phyloP scores from a whole-genome alignment of 768 basidiomycete species.

The Naganishia vaughanmartiniae region DNA sequence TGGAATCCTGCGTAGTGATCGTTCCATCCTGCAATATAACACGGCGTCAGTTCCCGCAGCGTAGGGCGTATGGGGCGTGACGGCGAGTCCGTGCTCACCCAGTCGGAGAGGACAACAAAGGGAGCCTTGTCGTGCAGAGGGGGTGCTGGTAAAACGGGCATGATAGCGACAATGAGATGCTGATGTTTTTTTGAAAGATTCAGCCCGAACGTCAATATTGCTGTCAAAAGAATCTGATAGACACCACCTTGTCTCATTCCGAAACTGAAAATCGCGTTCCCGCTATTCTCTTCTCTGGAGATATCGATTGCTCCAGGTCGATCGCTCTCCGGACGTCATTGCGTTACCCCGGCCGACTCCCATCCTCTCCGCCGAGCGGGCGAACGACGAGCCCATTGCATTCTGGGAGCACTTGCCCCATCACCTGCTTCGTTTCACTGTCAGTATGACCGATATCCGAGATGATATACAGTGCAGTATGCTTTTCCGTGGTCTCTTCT shows the following conservation, averaged over 20 bases:
- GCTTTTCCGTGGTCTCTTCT: too few species aligned
- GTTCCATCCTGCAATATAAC: slow-evolving; percentile 58
- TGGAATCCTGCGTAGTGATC: slow-evolving; percentile 87
- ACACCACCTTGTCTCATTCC: slow-evolving; percentile 7
- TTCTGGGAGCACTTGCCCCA: too few species aligned
- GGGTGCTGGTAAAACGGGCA: slow-evolving; percentile 67
- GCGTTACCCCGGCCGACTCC: too few species aligned
- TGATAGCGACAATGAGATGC: slow-evolving; percentile 18
- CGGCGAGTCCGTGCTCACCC: slow-evolving; percentile 59
- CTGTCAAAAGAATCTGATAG: not conserved
- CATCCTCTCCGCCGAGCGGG: too few species aligned
- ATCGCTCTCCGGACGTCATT: not conserved
- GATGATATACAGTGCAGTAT: too few species aligned
- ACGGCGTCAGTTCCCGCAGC: not conserved
- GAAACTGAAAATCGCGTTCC: not conserved
- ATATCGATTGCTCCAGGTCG: slow-evolving; percentile 6
- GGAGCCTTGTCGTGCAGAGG: slow-evolving; percentile 73
- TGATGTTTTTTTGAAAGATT: too few species aligned
- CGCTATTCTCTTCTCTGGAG: not conserved
- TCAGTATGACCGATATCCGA: too few species aligned
- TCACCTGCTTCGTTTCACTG: too few species aligned
- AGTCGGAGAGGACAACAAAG: slow-evolving; percentile 85
- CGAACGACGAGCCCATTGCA: too few species aligned
- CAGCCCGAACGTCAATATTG: too few species aligned
- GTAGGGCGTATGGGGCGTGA: not conserved